Base-by-base conservation (phyloP, 129 eudicot species). In the Arctium lappa region DNA sequence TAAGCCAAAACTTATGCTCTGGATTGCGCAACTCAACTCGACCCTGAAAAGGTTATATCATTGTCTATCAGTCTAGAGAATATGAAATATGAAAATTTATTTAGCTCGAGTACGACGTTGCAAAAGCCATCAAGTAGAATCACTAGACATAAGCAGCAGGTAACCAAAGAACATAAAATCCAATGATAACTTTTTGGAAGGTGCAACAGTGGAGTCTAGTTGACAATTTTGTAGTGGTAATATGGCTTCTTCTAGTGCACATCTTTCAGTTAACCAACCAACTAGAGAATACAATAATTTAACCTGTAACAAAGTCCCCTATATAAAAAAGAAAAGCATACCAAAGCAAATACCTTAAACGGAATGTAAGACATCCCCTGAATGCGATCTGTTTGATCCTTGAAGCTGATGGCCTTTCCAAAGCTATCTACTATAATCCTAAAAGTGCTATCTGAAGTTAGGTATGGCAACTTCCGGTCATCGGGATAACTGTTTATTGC, bases 1-100 rank as follows among this genome's bases (percentile, higher is more conserved):
- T 89, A 37, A 95, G 91, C 91, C 93, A 90, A 81, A 95, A 95
- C 44, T 87, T 91, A 85, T 93, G 97, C 48, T 93, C 94, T 69
- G 98, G 99, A 60, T 85, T 86, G 31, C 80, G 76, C 79, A 95
- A 85, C 83, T 91, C 87, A 72, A 95, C 99, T 76, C 89, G 87
- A 27, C 99, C 99, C 99, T 95, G 88, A 53, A 83, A 85, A 32
- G 50, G 8, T 15, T 22, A 32, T 16, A 6, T 18, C 5, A 65
- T 75, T 39, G 53, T 80, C 66, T 32, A 73, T 69, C 72, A 76
- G 73, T 48, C 70, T 75, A 29, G 13, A 65, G 71, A 66, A 22
- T 22, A 3, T 27, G 71, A 63, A 53, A 16, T 27, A 22, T 63
- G 70, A 2, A 63, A 63, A 6, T 63, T 63, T 63, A 63, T 1